phyloP scores from a whole-genome alignment of 139 green algal species.

The Desmodesmus armatus region DNA sequence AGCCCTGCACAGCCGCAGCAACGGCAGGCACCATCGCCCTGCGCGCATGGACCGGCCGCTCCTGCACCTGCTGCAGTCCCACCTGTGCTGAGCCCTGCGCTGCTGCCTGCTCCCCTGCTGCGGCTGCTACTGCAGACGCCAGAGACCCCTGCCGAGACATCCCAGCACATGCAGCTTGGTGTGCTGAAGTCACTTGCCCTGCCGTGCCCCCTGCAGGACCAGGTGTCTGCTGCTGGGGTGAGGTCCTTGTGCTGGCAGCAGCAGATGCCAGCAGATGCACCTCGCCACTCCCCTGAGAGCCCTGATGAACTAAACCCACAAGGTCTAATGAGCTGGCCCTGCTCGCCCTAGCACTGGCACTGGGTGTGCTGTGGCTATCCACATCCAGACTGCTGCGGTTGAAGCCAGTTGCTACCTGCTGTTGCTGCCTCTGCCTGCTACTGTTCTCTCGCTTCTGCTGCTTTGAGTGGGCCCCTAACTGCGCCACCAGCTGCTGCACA shows the following conservation, averaged over 20 bases:
- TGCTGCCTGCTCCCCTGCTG: not conserved
- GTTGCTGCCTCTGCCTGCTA: not conserved
- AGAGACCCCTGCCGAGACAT: not conserved
- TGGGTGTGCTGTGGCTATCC: not conserved
- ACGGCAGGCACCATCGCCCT: not conserved
- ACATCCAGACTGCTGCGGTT: not conserved
- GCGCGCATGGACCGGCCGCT: not conserved
- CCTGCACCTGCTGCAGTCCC: not conserved
- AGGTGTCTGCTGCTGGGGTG: no score
- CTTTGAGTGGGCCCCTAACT: not conserved
- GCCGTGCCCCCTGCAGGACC: no score
- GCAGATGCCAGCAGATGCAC: no score
- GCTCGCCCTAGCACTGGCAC: not conserved
- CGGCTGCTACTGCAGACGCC: not conserved
- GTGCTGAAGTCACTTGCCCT: no score
- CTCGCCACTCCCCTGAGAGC: no score
- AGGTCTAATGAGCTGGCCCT: not conserved
- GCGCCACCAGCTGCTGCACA: not conserved
- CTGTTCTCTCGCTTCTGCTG: conserved; percentile 13
- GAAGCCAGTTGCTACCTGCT: not conserved
- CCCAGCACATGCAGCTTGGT: no score
- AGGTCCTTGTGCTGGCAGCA: no score
- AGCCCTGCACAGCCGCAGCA: not conserved
- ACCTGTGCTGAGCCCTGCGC: not conserved
- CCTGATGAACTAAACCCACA: no score